Conservation (phyloP, 345 rosid species). For the Conringia planisiliqua region DNA sequence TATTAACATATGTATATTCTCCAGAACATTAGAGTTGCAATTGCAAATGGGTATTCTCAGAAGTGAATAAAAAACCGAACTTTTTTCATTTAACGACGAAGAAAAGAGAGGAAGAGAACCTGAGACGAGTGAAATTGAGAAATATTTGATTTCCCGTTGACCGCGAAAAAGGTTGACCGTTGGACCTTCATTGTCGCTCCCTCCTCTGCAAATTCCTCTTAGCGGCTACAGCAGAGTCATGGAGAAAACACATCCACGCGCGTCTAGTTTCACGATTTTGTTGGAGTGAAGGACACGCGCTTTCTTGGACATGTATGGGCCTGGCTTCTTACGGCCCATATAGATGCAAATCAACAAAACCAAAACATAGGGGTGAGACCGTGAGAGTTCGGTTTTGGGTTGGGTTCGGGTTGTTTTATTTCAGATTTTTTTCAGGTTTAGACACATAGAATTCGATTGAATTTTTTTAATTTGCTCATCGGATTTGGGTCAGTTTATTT, state of each 20-base stretch:
- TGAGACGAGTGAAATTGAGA: constrained; percentile 28
- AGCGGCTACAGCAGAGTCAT: not conserved
- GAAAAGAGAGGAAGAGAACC: not conserved
- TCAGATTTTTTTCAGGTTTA: too few species aligned
- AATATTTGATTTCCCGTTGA: constrained; percentile 12
- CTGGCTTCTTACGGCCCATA: not conserved
- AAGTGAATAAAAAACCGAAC: not conserved
- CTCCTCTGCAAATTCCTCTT: not conserved
- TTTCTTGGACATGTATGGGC: not conserved
- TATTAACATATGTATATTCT: not conserved
- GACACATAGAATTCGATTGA: too few species aligned
- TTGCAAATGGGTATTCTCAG: constrained; percentile 10
- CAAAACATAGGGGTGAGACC: too few species aligned
- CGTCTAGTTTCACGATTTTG: not conserved
- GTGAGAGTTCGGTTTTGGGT: too few species aligned
- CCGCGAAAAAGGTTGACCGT: constrained; percentile 10
- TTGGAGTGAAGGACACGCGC: not conserved
- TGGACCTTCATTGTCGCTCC: constrained; percentile 28
- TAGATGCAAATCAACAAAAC: not conserved
- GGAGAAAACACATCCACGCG: constrained; percentile 1
- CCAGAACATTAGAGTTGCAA: not conserved
- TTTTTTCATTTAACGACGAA: not conserved
- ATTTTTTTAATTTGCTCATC: too few species aligned
- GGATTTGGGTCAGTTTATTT: too few species aligned
- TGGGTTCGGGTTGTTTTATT: too few species aligned